Evolutionary conservation across 1,284 basidiomycete species (phyloP).

Genomic region (Flammula alnicola): DNA sequence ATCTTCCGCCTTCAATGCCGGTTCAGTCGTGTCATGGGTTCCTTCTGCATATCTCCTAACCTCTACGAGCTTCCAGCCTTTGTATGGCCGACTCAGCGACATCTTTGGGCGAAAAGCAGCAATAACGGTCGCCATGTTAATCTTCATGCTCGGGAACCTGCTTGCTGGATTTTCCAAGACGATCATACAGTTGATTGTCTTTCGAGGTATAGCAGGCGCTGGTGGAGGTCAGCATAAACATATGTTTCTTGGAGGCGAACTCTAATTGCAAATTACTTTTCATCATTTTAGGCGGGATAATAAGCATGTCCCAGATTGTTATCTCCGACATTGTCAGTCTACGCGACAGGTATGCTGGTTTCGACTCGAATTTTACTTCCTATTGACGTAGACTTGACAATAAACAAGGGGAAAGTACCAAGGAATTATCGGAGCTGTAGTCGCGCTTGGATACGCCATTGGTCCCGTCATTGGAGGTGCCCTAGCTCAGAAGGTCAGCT

Average conservation of each 20-base stretch:
- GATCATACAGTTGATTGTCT: conserved; percentile 75
- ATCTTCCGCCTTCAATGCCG: conserved; percentile 68
- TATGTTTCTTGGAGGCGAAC: neutral
- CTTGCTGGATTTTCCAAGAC: conserved; percentile 62
- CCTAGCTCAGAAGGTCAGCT: conserved; percentile 58
- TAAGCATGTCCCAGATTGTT: conserved; percentile 68
- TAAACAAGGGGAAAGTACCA: conserved; percentile 62
- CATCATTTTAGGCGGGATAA: conserved; percentile 50
- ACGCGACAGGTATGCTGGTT: conserved; percentile 51
- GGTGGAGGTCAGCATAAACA: conserved; percentile 52
- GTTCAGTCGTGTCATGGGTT: conserved; percentile 72
- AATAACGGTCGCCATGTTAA: conserved; percentile 59
- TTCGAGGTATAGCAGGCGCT: conserved; percentile 68
- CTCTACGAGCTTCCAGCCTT: conserved; percentile 66
- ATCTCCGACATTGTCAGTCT: conserved; percentile 69
- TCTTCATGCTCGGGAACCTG: conserved; percentile 69
- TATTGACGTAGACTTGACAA: neutral
- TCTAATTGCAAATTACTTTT: conserved; percentile 1
- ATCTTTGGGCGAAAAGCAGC: conserved; percentile 78
- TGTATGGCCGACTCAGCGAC: conserved; percentile 74
- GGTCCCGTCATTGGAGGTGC: conserved; percentile 66
- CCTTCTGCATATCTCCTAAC: conserved; percentile 69
- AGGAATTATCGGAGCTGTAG: conserved; percentile 61
- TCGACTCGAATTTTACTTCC: neutral
- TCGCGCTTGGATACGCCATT: conserved; percentile 54